These are phyloP conservation scores for Orbilia ellipsospora DNA, from an alignment of 2,329 filamentous ascomycete genomes.

Conservation along the genomic window DNA sequence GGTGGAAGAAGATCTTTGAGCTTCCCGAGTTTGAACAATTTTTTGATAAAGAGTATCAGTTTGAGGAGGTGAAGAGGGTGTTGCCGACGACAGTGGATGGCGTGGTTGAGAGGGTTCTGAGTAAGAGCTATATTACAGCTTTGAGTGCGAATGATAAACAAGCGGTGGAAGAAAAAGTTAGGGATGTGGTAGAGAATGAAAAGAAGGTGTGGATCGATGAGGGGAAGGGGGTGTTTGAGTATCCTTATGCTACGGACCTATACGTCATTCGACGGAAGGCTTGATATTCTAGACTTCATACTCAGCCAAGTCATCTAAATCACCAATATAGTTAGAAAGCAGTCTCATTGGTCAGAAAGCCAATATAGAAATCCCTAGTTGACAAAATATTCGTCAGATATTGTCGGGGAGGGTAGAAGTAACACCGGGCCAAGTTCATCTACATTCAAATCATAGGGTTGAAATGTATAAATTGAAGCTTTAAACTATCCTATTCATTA, in stretches of 20 bases:
- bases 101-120: constrained; percentile 38
- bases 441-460: too few species aligned
- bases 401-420: too few species aligned
- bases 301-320: too few species aligned
- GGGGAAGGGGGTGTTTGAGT: constrained; percentile 39
- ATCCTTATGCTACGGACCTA: constrained; percentile 47
- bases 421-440: too few species aligned
- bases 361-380: too few species aligned
- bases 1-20: constrained; percentile 44
- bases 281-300: too few species aligned
- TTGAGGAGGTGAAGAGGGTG: constrained; percentile 12
- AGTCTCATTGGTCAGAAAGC: too few species aligned
- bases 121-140: constrained; percentile 54
- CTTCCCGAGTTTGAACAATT: constrained; percentile 24
- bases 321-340: too few species aligned
- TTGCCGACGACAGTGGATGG: constrained; percentile 36
- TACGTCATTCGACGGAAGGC: constrained; percentile 44
- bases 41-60: constrained; percentile 22
- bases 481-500: too few species aligned
- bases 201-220: constrained; percentile 51
- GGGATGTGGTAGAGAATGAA: constrained; percentile 15
- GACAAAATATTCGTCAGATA: too few species aligned
- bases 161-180: constrained; percentile 24
- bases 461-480: too few species aligned
- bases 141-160: constrained; percentile 18